phyloP scores from a whole-genome alignment of 371 early-diverging fungal species.

The Basidiobolus heterosporus region DNA sequence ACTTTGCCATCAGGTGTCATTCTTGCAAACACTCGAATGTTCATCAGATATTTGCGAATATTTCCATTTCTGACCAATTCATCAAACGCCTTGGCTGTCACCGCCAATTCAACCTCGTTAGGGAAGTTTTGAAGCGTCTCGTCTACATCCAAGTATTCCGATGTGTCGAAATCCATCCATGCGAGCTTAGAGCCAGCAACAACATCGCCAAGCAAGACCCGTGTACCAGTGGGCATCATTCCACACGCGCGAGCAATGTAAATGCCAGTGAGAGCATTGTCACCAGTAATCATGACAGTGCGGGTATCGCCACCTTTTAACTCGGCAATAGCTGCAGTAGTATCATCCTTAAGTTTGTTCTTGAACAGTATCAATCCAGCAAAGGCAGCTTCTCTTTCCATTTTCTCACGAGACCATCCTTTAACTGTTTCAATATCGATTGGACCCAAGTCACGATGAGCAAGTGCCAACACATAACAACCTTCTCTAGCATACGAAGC shows the following conservation, averaged over 20 bases:
- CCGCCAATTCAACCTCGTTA: slow-evolving; percentile 33
- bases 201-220: slow-evolving; percentile 31
- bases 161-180: slow-evolving; percentile 11
- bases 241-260: slow-evolving; percentile 71
- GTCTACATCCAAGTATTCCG: slow-evolving; percentile 5
- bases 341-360: slow-evolving; percentile 72
- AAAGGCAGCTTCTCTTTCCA: slow-evolving; percentile 47
- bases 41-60: slow-evolving; percentile 28
- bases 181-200: slow-evolving; percentile 21
- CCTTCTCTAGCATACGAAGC: slow-evolving; percentile 47
- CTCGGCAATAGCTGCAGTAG: slow-evolving; percentile 50
- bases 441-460: slow-evolving; percentile 34
- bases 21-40: slow-evolving; percentile 54
- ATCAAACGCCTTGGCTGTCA: slow-evolving; percentile 55
- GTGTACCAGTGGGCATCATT: slow-evolving; percentile 28
- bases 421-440: slow-evolving; percentile 22
- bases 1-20: slow-evolving; percentile 65
- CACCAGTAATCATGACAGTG: slow-evolving; percentile 87
- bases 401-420: slow-evolving; percentile 32
- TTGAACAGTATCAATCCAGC: slow-evolving; percentile 71
- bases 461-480: slow-evolving; percentile 66
- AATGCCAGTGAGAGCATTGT: slow-evolving; percentile 75
- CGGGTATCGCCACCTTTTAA: slow-evolving; percentile 60
- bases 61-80: slow-evolving; percentile 19
- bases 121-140: background rate